Evolutionary conservation across 768 basidiomycete species (phyloP), one percentile per base, ranked within the genome.

Genomic region (Leccinum disarticulatum): DNA sequence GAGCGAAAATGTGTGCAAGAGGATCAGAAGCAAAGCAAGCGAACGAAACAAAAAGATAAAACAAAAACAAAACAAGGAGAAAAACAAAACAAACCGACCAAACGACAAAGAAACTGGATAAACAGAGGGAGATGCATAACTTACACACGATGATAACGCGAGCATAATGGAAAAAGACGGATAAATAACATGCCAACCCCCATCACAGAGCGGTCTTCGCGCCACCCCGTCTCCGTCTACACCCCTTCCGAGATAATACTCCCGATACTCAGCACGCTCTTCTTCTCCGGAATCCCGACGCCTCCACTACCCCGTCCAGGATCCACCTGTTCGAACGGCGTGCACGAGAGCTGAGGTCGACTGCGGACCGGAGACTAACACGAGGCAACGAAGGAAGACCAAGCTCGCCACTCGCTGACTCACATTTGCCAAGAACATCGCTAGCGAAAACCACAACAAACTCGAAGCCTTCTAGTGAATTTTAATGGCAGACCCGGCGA

Each of bases 231-330:
- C 46, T 4, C n/a, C 9, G 22, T 27, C 59, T 49, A 71, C 54
- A 50, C 70, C 2, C 70, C 66, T 1, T 84, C 85, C 41, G 84
- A 86, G 57, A 88, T 87, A 57, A 88, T 88, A 65, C 84, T 87
- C 56, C 85, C 85, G 62, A 88, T 88, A 64, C 85, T 87, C 74
- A 88, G 67, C 56, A 80, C 81, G 64, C 86, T 88, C 74, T 84
- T 88, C 79, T 87, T 88, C 41, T 78, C 71, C 0, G 52, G 59
- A 1, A 58, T 55, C 1, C 64, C 66, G 8, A 68, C 54, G 0
- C 38, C 38, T 17, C 38, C 17, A 38, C 8, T 17, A 38, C 66
- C 59, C 17, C 65, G 65, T 25, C 63, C 65, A 28, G 64, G 70
- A 10, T 73, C 71, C 38, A 38, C 38, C 33, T 71, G 68, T 48